Evolutionary conservation across 2,329 filamentous ascomycete species (phyloP), one percentile per base, ranked within the genome.

Genomic region (Colletotrichum euphorbiae): DNA sequence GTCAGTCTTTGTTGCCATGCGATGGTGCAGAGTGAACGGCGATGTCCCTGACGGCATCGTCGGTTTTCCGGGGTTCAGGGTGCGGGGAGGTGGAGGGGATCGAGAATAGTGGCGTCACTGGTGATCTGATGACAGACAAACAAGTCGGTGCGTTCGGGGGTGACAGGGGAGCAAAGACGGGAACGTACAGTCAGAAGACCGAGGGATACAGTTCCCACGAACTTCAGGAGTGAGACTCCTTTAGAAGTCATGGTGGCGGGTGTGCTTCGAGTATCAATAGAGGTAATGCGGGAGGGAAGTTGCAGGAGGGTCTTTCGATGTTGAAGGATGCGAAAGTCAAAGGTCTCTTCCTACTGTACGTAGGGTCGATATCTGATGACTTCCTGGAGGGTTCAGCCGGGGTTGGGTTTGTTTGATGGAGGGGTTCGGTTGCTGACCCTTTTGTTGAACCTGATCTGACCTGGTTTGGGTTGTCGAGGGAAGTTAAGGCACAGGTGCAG

Each of bases 191-290:
- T 97, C 79, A 97, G 82, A 65, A 98, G 86, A 71, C 95, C 95
- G 66, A 98, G 86, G 74, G 92, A 95, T 72, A 97, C 88, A 58
- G 93, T 97, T 76, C 95, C 95, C 73, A 98, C 91, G 79, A 98
- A 97, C 83, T 98, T 98, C 82, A 92, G 89, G 79, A 91, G 82
- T 63, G 93, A 90, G 76, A 97, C 85, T 76, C 89, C 89, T 74
- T 85, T 89, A 74, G 87, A 88, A 74, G 88, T 85, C 88, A 93
- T 92, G 79, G 77, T 73, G 69, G 66, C 69, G 60, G 66, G 63
- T 24, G 55, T 33, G 58, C 24, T 46, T 62, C 59, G 24, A 42
- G 31, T 38, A 40, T 19, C 40, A 40, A 31, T 62, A 24, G 17
- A 7, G 28, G 28, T 8, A 15, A 17, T 24, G 55, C 7, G 11